These are phyloP conservation scores for Geotrichum reessii DNA, from an alignment of 1,139 yeast genomes.

Conservation along the genomic window DNA sequence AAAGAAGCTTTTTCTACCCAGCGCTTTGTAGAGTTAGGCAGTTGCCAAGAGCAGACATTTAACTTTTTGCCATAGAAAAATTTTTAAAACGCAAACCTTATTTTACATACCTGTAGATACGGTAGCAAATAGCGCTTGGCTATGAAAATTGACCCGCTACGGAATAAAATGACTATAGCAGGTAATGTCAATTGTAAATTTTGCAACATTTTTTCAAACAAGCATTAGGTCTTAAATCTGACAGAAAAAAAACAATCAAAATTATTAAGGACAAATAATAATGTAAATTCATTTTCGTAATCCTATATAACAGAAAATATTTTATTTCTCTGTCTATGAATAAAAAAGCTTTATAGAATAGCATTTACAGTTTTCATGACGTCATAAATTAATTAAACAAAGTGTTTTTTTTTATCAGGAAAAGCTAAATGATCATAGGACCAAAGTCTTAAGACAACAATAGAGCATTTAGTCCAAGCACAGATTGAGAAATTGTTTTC, in stretches of 20 bases:
- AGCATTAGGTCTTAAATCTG: not conserved
- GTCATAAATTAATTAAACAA: too few relatives aligned
- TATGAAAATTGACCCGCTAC: not conserved
- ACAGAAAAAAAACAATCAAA: not conserved
- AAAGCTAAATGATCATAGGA: too few relatives aligned
- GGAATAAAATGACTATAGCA: not conserved
- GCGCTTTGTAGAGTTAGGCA: not conserved
- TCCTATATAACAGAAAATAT: not conserved
- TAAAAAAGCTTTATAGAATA: too few relatives aligned
- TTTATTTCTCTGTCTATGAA: not conserved
- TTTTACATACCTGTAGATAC: not conserved
- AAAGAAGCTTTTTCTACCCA: not conserved
- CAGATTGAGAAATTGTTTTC: too few relatives aligned
- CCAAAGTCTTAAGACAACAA: too few relatives aligned
- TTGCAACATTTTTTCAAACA: too few relatives aligned
- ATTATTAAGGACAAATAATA: not conserved
- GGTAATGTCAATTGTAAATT: not conserved
- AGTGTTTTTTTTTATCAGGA: too few relatives aligned
- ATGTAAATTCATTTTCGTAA: too few relatives aligned
- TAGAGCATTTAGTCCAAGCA: too few relatives aligned
- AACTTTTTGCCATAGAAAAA: not conserved
- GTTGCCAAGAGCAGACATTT: not conserved
- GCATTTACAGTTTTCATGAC: too few relatives aligned
- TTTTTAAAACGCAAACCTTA: not conserved
- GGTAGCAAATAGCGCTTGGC: not conserved